A percentile compares a stretch with the other conserved stretches of the same genome.
These are phyloP conservation scores for Cyberlindnera sargentensis DNA, from an alignment of 805 yeast species.

Conservation along the genomic window DNA sequence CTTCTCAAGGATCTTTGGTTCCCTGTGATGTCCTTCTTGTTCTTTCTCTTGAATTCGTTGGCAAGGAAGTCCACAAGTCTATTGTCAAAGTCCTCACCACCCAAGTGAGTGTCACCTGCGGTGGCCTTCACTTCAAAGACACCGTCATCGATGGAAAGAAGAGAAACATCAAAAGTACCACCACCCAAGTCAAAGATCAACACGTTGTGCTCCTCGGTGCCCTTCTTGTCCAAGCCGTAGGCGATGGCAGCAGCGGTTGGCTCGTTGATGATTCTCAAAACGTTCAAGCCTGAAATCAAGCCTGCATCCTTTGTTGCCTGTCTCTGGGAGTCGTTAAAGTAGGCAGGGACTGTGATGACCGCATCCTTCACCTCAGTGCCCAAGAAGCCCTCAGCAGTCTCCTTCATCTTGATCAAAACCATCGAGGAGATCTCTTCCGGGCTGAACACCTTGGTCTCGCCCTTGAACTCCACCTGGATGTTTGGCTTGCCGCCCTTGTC, in stretches of 20 bases:
- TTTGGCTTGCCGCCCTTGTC: conserved; percentile 77
- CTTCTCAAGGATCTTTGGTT: conserved; percentile 90
- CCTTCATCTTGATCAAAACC: conserved; percentile 88
- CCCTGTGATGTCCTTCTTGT: conserved; percentile 71
- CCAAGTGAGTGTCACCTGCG: conserved; percentile 94
- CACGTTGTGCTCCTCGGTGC: conserved; percentile 79
- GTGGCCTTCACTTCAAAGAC: conserved; percentile 90
- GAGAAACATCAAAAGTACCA: conserved; percentile 93
- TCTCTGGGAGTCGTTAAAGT: conserved; percentile 90
- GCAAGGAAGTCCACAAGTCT: conserved; percentile 82
- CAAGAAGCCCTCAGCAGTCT: conserved; percentile 84
- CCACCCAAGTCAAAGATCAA: conserved; percentile 95
- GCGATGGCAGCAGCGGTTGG: conserved; percentile 99
- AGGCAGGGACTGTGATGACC: conserved; percentile 89
- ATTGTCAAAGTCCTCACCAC: conserved; percentile 96
- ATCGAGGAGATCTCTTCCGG: conserved; percentile 93
- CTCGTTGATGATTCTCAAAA: conserved; percentile 84
- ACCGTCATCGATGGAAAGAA: conserved; percentile 83
- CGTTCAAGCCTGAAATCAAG: conserved; percentile 83
- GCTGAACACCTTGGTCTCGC: conserved; percentile 70
- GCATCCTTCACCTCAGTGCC: conserved; percentile 84
- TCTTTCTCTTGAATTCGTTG: conserved; percentile 87
- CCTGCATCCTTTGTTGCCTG: conserved; percentile 95
- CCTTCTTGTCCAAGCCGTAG: conserved; percentile 87
- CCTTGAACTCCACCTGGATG: conserved; percentile 66